phyloP scores from a whole-genome alignment of 129 eudicot genomes.

The Chrysanthemum lavandulifolium region DNA sequence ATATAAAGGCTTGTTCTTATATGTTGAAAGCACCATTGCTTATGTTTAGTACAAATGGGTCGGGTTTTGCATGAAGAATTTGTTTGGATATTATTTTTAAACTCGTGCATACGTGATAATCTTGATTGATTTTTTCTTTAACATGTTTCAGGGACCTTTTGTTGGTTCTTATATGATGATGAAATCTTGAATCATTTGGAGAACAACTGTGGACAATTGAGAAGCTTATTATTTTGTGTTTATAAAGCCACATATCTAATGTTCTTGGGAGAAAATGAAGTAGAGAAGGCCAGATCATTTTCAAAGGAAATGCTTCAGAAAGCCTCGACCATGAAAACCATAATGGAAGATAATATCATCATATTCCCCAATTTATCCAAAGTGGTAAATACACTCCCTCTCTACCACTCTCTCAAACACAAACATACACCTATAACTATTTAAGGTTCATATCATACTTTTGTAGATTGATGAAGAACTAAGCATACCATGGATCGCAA shows the following conservation, averaged over 20 bases:
- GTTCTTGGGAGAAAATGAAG: slow-evolving; percentile 46
- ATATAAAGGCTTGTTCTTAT: too few species aligned
- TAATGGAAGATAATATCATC: slow-evolving; percentile 24
- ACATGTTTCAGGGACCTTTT: slow-evolving; percentile 45
- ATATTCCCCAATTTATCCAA: slow-evolving; percentile 29
- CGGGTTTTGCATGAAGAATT: too few species aligned
- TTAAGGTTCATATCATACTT: background rate
- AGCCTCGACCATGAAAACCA: slow-evolving; percentile 1
- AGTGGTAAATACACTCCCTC: slow-evolving; percentile 31
- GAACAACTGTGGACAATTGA: slow-evolving; percentile 30
- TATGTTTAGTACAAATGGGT: too few species aligned
- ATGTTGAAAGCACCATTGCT: too few species aligned
- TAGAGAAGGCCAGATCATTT: slow-evolving; percentile 51
- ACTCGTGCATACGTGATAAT: too few species aligned
- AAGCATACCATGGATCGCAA: slow-evolving; percentile 57
- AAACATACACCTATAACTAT: background rate
- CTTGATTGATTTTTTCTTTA: too few species aligned
- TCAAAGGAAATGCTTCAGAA: slow-evolving; percentile 50
- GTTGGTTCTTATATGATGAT: slow-evolving; percentile 51
- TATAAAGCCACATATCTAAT: slow-evolving; percentile 60
- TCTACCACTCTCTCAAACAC: background rate
- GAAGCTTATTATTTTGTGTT: slow-evolving; percentile 36
- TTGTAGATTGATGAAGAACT: slow-evolving; percentile 54
- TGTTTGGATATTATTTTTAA: too few species aligned
- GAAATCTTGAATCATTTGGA: slow-evolving; percentile 34